Evolutionary conservation across 108 stramenopile species (phyloP), one percentile per base, ranked within the genome.

Genomic region (Pseudonitzschia multistriata): DNA sequence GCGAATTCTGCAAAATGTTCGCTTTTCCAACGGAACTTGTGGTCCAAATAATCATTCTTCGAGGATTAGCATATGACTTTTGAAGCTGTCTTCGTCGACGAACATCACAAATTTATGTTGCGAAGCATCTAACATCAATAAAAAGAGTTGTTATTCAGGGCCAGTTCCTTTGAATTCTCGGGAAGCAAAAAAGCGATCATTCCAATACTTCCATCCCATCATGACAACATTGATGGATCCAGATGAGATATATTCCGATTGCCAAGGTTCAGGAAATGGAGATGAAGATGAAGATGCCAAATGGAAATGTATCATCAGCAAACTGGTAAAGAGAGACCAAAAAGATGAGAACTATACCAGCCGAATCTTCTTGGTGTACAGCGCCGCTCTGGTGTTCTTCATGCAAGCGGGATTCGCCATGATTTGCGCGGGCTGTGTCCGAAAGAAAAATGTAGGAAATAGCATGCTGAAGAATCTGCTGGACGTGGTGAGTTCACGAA

Each of bases 341-440:
- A 40, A 15, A 10, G 71, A 72, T 66, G 45, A 53, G 39, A 30
- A 71, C 11, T 69, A 36, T 67, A 73, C 72, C 24, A 69, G 72
- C 21, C 77, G 75, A 21, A 77, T 88, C 57, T 82, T 85, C 67
- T 74, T 92, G 29, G 75, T 95, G 10, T 85, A 79, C 67, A 89
- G 87, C 6, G 84, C 88, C 15, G 76, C 80, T 21, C 72, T 92
- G n/a, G 79, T 96, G n/a, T 94, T 96, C 57, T 91, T 91, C 65
- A 95, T 95, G 93, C 93, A 95, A 66, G 85, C 80, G 31, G 94
- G 94, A 0, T 95, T 95, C 72, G 89, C 90, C 50, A 87, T 95
- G 90, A 80, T 93, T 28, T 90, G 89, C 52, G 96, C 92, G 13
- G 96, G 96, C 15, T 72, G 83, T 45, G 87, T 95, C 11, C 78